These are phyloP conservation scores for Backusella sp. DNA, from an alignment of 192 early-diverging fungal species.

Conservation along the genomic window DNA sequence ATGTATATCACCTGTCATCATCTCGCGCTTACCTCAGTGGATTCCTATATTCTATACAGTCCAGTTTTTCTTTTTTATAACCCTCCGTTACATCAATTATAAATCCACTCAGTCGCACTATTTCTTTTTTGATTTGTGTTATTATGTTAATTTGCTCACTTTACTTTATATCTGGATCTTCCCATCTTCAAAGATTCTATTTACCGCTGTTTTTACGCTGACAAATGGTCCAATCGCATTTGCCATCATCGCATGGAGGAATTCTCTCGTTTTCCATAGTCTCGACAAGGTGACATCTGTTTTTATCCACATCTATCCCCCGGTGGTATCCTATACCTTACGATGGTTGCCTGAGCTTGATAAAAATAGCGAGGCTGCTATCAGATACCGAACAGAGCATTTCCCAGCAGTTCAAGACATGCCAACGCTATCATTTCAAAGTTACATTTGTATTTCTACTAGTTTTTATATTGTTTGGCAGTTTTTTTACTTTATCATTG, in stretches of 20 bases:
- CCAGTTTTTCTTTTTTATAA: slow-evolving; percentile 41
- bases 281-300: slow-evolving; percentile 66
- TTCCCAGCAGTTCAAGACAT: slow-evolving; percentile 46
- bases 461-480: slow-evolving; percentile 26
- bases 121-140: slow-evolving; percentile 61
- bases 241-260: slow-evolving; percentile 61
- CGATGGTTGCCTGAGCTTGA: slow-evolving; percentile 52
- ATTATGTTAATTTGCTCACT: slow-evolving; percentile 55
- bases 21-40: slow-evolving; percentile 48
- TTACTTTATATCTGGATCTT: slow-evolving; percentile 53
- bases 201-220: slow-evolving; percentile 38
- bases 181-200: slow-evolving; percentile 40
- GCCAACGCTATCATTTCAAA: slow-evolving; percentile 11
- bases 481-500: slow-evolving; percentile 27
- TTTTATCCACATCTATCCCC: slow-evolving; percentile 62
- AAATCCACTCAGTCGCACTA: slow-evolving; percentile 54
- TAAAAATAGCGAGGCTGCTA: slow-evolving; percentile 18
- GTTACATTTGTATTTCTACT: slow-evolving; percentile 15
- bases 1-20: slow-evolving; percentile 53
- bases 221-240: slow-evolving; percentile 62
- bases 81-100: slow-evolving; percentile 50
- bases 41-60: slow-evolving; percentile 55
- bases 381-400: slow-evolving; percentile 28
- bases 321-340: slow-evolving; percentile 51
- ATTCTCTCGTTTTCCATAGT: slow-evolving; percentile 56